Base-by-base conservation (phyloP, 2,329 filamentous ascomycete genomes). In the Endoconidiophora polonica region DNA sequence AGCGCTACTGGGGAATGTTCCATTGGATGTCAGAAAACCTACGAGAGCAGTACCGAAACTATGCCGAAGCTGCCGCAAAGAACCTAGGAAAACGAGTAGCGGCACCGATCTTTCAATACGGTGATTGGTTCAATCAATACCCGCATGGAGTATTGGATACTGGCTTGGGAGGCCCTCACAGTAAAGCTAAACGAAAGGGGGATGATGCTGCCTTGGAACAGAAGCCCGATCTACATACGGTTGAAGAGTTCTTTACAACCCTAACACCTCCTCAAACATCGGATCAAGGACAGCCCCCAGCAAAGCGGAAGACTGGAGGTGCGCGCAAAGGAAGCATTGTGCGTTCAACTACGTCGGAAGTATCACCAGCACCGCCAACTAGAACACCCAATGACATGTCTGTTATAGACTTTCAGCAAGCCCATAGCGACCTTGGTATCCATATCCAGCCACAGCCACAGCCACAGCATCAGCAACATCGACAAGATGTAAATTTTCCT, bases 1-100 rank as follows among this genome's bases (percentile, higher is more conserved):
- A 94, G 69, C 85, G 85, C 54, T 88, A 91, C 59, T 98, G 91
- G 91, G 91, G 90, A 54, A 94, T 95, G 83, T 95, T 96, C 61
- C 86, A 94, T 61, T 95, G 87, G 67, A 88, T 96, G 75, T 82
- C 86, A 1, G 88, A 96, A 61, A 91, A 90, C 59, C 73, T 95
- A 36, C 87, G 91, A 53, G 83, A 90, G 49, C 79, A 93, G 54
- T 98, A 94, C 61, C 78, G 83, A 47, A 77, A 79, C 44, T 90
- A 87, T 57, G 81, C 87, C 14, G 87, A 95, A 62, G 81, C 82
- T n/a, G 78, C 81, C 26, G 72, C 81, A 48, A 76, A 78, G 56
- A 44, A 26, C 26, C 6, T 37, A 4, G 33, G 20, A 14, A 26
- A 38, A 26, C 33, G 42, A n/a, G 41, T 39, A 23, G 85, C 84